Percentiles rank a stretch among this genome's conserved stretches.
Conservation (phyloP, 2,329 filamentous ascomycete species). For the Paramyrothecium sp. region DNA sequence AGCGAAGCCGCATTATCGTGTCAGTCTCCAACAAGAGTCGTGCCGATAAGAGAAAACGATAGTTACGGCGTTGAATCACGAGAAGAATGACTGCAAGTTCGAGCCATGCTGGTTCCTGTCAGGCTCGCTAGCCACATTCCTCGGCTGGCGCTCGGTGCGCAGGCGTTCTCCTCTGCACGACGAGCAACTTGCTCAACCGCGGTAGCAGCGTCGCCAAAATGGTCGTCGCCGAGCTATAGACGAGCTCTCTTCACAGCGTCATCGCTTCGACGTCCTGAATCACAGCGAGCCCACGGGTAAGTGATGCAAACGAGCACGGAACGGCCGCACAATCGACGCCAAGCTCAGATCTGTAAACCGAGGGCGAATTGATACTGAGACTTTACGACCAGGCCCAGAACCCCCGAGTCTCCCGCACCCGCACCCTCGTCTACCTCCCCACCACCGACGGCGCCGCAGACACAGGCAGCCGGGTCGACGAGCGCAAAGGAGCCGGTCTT, state of each 20-base stretch:
- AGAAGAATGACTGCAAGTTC: constrained; percentile 6
- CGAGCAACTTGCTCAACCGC: neutral
- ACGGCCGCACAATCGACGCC: too few species aligned
- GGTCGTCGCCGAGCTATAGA: neutral
- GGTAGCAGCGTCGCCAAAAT: neutral
- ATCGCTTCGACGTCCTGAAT: neutral
- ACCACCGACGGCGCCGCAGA: neutral
- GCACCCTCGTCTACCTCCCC: neutral
- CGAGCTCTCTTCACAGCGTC: neutral
- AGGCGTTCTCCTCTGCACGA: neutral
- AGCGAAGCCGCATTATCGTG: neutral
- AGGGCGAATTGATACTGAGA: too few species aligned
- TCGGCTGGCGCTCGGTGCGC: constrained; percentile 8
- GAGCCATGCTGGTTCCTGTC: constrained; percentile 10
- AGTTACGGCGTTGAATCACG: neutral
- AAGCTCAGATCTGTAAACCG: too few species aligned
- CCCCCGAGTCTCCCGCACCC: neutral
- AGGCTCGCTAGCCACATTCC: constrained; percentile 7
- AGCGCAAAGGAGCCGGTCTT: constrained; percentile 10
- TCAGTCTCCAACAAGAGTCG: neutral
- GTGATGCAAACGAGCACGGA: too few species aligned
- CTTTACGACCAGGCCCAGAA: neutral
- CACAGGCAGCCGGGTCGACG: neutral
- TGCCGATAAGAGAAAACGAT: neutral
- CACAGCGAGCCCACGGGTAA: neutral